Evolutionary conservation across 1,284 basidiomycete genomes (phyloP), one percentile per base, ranked within the genome.

Genomic region (Lentinula novae-zelandiae): DNA sequence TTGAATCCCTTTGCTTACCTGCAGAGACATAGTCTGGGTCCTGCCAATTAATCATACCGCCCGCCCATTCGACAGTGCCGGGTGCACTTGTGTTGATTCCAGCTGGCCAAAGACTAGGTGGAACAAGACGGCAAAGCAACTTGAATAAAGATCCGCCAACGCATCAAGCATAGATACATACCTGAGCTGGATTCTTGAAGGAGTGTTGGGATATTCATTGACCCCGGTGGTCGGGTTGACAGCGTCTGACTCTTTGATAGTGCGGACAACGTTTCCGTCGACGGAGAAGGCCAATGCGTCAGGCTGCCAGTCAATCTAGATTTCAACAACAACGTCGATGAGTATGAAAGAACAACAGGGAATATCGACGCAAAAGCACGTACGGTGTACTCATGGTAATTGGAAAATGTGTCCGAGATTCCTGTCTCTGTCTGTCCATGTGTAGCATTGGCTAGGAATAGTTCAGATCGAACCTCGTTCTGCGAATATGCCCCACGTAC

Each of bases 341-440:
- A 15, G 27, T n/a, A 34, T 1, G n/a, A 38, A 15, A 5, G 3
- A 38, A 53, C 49, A n/a, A 13, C 1, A 2, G 1, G 49, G 12
- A 48, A 15, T 33, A 53, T 40, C 42, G 20, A 46, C 6, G 40
- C 27, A 10, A 22, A 33, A 17, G 7, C 33, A 53, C 86, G 61
- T 63, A 91, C 87, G 3, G 89, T 85, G 67, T 86, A 93, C 63
- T 89, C 86, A 71, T 93, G 90, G 74, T 86, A 93, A 69, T 87
- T 86, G 61, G 66, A 66, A 67, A 77, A 89, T 0, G 88, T 87
- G 68, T 93, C 87, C 1, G 80, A 72, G 34, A 86, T 70, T 52
- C 78, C 81, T 27, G 70, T 74, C 61, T 78, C 74, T 6, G 72
- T 77, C 15, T 69, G 69, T 51, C 87, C 87, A 40, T 80, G 73